Percentiles rank a stretch among this genome's conserved stretches.
These are phyloP conservation scores for Exophiala alcalophila DNA, from an alignment of 2,329 filamentous ascomycete genomes.

Conservation along the genomic window DNA sequence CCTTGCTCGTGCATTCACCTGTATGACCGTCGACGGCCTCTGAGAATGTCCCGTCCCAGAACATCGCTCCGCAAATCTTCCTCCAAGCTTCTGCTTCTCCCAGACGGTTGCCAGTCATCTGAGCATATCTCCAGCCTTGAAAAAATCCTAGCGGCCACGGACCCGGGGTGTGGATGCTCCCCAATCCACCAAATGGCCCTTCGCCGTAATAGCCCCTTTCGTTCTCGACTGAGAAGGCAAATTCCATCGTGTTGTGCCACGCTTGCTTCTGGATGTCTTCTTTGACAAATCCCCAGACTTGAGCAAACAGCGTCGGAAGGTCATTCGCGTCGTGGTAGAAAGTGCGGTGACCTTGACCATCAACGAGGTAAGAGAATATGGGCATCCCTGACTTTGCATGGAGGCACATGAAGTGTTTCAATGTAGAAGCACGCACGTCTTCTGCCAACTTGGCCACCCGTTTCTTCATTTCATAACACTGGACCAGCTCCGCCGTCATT, in stretches of 20 bases:
- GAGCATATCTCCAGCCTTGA: conserved; percentile 18
- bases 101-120: conserved; percentile 9
- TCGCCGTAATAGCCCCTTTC: conserved; percentile 13
- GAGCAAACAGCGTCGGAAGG: conserved; percentile 15
- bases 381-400: neutral
- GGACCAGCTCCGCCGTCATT: conserved; percentile 1
- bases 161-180: conserved; percentile 16
- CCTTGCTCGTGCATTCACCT: conserved; percentile 18
- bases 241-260: conserved; percentile 18
- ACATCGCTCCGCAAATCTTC: conserved; percentile 15
- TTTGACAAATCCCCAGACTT: conserved; percentile 10
- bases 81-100: conserved; percentile 10
- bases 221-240: conserved; percentile 13
- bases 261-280: conserved; percentile 10
- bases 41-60: conserved; percentile 20
- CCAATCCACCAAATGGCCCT: conserved; percentile 15
- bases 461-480: neutral
- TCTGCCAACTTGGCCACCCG: conserved; percentile 1
- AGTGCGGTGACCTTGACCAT: conserved; percentile 10
- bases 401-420: conserved; percentile 12
- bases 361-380: conserved; percentile 15
- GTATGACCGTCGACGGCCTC: conserved; percentile 15
- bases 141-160: conserved; percentile 20
- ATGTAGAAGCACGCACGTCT: conserved; percentile 6
- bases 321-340: conserved; percentile 22